Evolutionary conservation across 345 rosid genomes (phyloP), one percentile per base, ranked within the genome.

Genomic region (Sisymbrium altissimum): DNA sequence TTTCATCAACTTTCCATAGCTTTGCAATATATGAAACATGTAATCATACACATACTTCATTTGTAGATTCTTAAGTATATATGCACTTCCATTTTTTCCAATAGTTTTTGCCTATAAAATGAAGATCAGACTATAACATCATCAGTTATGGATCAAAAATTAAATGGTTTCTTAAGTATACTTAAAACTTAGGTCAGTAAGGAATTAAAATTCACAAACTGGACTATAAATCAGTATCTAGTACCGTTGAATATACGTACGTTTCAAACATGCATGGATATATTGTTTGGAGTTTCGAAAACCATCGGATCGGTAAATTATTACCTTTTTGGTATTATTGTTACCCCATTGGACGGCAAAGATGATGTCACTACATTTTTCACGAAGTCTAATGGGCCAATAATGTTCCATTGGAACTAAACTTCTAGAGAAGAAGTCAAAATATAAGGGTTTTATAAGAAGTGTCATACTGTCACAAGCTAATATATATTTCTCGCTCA

Each of bases 311-410:
- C 35, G 35, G 4, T 17, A 33, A 55, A 12, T 35, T 35, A 4
- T 57, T 39, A 82, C 86, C 81, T 83, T 68, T 2, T 66, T n/a
- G 29, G 79, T 71, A 44, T 83, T 81, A 45, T 81, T 67, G 58
- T 83, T 85, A 46, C 82, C 88, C 88, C 88, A 85, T 3, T 79
- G 82, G 11, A 83, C 88, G 1, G 85, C 86, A 52, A 79, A 83
- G 53, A 65, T 70, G 33, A 85, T 70, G 59, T 82, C 84, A 17
- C 41, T 18, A 61, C 86, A 85, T 56, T 74, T 74, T 64, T 63
- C 19, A 9, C 40, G 21, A 58, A 67, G 77, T 38, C 84, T 64
- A 27, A 85, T 77, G 5, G 88, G 88, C 86, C 86, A 85, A 50
- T 85, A 85, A 38, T 85, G 86, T 54, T 81, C 55, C 83, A 83